phyloP scores from a whole-genome alignment of 192 early-diverging fungal genomes.

The Coemansia sp. region DNA sequence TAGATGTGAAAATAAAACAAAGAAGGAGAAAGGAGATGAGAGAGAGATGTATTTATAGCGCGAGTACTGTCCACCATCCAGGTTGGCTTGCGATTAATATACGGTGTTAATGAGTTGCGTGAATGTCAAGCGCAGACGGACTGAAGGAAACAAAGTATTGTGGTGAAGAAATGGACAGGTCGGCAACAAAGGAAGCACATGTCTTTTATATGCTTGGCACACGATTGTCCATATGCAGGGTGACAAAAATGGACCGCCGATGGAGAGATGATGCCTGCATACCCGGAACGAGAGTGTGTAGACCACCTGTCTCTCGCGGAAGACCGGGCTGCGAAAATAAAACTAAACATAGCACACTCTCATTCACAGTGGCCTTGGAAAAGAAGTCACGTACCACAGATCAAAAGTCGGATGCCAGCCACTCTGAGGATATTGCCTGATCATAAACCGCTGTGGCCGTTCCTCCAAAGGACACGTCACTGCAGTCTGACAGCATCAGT shows the following conservation, averaged over 20 bases:
- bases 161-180: background rate
- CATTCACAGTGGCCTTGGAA: background rate
- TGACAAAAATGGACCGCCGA: background rate
- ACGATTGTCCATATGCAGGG: conserved; percentile 8
- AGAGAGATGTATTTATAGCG: background rate
- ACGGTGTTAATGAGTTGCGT: background rate
- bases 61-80: background rate
- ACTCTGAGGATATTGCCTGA: background rate
- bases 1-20: background rate
- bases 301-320: background rate
- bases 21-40: background rate
- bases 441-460: background rate
- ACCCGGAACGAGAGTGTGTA: background rate
- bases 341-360: background rate
- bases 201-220: conserved; percentile 11
- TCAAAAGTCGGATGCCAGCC: background rate
- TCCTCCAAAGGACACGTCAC: background rate
- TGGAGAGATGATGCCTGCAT: background rate
- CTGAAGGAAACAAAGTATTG: background rate
- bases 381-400: too few species aligned
- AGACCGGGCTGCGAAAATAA: background rate
- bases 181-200: background rate
- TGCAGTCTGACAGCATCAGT: background rate
- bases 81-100: background rate
- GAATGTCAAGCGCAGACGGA: background rate